phyloP scores from a whole-genome alignment of 2,329 filamentous ascomycete genomes.

The Exophiala viscosa region DNA sequence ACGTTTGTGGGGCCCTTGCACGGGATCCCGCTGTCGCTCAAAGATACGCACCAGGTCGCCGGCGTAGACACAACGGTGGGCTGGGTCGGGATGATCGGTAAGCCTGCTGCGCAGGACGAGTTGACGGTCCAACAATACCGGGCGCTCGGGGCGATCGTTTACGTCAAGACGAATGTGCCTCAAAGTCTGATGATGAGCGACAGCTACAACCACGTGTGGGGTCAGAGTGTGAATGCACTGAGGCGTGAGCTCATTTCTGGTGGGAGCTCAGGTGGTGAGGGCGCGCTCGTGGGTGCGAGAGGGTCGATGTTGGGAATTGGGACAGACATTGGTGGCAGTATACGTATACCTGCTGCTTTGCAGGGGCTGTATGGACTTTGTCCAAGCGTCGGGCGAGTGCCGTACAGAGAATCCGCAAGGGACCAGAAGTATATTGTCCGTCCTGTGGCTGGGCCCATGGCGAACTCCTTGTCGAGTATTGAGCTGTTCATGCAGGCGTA shows the following conservation, averaged over 20 bases:
- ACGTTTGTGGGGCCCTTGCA: constrained; percentile 58
- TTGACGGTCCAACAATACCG: constrained; percentile 30
- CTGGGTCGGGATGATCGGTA: constrained; percentile 36
- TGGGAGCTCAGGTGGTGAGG: constrained; percentile 53
- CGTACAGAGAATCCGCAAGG: constrained; percentile 13
- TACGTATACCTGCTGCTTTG: constrained; percentile 50
- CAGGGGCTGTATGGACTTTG: constrained; percentile 47
- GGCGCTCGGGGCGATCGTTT: constrained; percentile 46
- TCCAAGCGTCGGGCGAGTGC: constrained; percentile 33
- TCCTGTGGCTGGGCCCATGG: constrained; percentile 52
- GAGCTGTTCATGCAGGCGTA: constrained; percentile 42
- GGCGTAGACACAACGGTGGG: constrained; percentile 37
- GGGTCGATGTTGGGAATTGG: constrained; percentile 51
- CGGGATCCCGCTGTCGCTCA: constrained; percentile 33
- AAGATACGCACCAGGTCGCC: constrained; percentile 8
- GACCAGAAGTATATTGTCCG: constrained; percentile 38
- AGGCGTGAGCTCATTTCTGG: constrained; percentile 49
- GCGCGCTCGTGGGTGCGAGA: constrained; percentile 47
- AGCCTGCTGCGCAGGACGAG: constrained; percentile 29
- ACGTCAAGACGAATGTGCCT: constrained; percentile 52
- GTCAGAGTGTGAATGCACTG: constrained; percentile 48
- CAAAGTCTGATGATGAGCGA: constrained; percentile 48
- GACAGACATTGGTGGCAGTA: constrained; percentile 54
- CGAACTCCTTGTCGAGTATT: constrained; percentile 49
- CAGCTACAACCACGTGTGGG: constrained; percentile 51